Evolutionary conservation across 495 filamentous ascomycete species (phyloP), one percentile per base, ranked within the genome.

Genomic region (Neurospora discreta): DNA sequence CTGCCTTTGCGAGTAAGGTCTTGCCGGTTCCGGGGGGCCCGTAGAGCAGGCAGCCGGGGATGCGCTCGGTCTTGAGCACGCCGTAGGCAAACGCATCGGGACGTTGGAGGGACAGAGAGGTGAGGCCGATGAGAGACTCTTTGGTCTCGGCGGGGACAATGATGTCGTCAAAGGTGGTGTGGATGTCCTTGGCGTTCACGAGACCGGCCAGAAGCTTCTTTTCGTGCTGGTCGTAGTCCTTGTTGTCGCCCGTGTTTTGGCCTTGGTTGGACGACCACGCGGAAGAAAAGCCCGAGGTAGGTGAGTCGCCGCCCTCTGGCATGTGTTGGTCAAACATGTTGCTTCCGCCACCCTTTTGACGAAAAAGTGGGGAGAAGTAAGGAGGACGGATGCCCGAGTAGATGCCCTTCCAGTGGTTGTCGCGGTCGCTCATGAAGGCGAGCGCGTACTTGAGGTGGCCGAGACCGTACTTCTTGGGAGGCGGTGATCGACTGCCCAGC

Each of bases 31-130:
- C 95, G 0, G 95, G 96, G 8, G 95, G 96, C 0, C 95, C 95
- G 77, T 99, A 99, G 3, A 99, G 85, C 0, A 99, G 86, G 36
- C 95, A 87, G 23, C 95, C 95, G 0, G 93, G 91, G 70, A 99
- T 96, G 74, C 92, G 91, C 73, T 98, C 94, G 1, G 89, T 94
- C 2, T 94, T 91, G 41, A 99, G 87, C 7, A 99, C 94, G 80
- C 95, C 95, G 78, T 99, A 99, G 18, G 90, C 90, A 80, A 99
- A 99, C 38, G 96, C 95, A 52, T 99, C 95, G 1, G 95, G 95
- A 1, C 96, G 90, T 36, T 91, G 85, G 0, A 99, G 86, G 0
- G 94, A 97, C 10, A 99, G 85, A 2, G 92, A 92, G 4, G 96
- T 99, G 41, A 98, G 84, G 5, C 92, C 94, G 80, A 94, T 94